Conservation (phyloP, 805 yeast species). For the Wickerhamomyces hampshirensis region DNA sequence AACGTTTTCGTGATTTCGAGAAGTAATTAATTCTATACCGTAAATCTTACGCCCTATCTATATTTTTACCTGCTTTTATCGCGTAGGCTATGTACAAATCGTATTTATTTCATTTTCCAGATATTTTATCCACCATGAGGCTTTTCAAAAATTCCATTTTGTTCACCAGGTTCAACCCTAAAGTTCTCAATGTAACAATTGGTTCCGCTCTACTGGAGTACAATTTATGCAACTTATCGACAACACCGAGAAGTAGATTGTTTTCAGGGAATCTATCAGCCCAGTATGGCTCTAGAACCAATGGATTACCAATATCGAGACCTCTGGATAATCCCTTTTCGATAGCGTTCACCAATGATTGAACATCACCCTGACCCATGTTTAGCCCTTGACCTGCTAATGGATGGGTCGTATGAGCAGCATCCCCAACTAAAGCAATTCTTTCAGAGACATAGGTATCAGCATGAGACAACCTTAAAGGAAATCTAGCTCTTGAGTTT, state of each 20-base stretch:
- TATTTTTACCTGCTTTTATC: no score
- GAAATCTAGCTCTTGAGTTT: conserved; percentile 79
- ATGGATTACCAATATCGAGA: conserved; percentile 75
- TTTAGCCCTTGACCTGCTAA: conserved; percentile 97
- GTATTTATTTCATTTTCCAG: conserved; percentile 36
- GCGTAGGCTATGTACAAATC: no score
- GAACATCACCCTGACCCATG: conserved; percentile 95
- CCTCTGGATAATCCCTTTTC: conserved; percentile 74
- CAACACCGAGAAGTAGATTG: conserved; percentile 77
- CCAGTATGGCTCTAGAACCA: conserved; percentile 84
- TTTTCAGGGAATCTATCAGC: conserved; percentile 77
- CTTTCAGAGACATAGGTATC: conserved; percentile 82
- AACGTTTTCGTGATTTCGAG: no score
- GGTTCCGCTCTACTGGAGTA: conserved; percentile 73
- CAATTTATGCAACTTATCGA: conserved; percentile 87
- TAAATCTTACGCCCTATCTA: no score
- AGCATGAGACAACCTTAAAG: conserved; percentile 83
- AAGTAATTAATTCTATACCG: no score
- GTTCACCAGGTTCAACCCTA: conserved; percentile 72
- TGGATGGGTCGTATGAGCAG: conserved; percentile 97
- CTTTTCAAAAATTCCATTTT: conserved; percentile 61
- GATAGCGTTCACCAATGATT: conserved; percentile 59
- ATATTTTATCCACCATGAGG: conserved; percentile 55
- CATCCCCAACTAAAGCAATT: conserved; percentile 94
- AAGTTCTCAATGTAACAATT: conserved; percentile 64